Base-by-base conservation (phyloP, 495 filamentous ascomycete genomes). In the Lasiosphaeriaceae sp. region DNA sequence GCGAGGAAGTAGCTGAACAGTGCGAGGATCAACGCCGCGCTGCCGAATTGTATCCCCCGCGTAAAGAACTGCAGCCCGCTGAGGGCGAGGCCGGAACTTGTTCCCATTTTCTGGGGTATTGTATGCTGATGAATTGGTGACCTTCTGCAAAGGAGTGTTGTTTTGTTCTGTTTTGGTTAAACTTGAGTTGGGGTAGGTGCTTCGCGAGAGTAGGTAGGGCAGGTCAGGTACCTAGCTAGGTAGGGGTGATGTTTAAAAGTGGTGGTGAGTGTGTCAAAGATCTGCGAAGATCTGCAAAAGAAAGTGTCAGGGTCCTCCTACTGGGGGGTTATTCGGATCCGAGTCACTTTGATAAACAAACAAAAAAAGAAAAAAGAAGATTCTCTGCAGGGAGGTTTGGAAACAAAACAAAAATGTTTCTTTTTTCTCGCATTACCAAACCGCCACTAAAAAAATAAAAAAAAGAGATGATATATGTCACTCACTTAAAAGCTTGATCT, bases 1-100 rank as follows among this genome's bases (percentile, higher is more conserved):
- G 83, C 77, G 23, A 89, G 76, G 75, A 85, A 86, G 72, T 88
- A 96, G 23, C 87, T 89, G 80, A 86, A 92, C 58, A 95, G 83
- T 66, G 84, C 89, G 48, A 96, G 80, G 54, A 92, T 82, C 54
- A 94, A 75, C 54, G 77, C 86, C 23, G 83, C 76, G 65, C 81
- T 87, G 65, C 84, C 77, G 72, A 93, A 87, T 62, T 90, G 80
- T n/a, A 96, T 70, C 46, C 74, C 62, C 57, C 89, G 86, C 57
- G 90, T 69, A 65, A 84, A 75, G 59, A 84, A 81, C 57, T 85
- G 83, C 31, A 84, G 66, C 46, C 79, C 68, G 59, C 86, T 84
- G 46, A 91, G 82, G 59, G 84, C 73, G 22, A 85, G 68, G 57
- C 85, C 84, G 43, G 63, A 35, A 47, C 68, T 69, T 47, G 68